A percentile compares a stretch with the other conserved stretches of the same genome.
Evolutionary conservation across 371 early-diverging fungal genomes (phyloP).

Genomic region (Circinella minor): DNA sequence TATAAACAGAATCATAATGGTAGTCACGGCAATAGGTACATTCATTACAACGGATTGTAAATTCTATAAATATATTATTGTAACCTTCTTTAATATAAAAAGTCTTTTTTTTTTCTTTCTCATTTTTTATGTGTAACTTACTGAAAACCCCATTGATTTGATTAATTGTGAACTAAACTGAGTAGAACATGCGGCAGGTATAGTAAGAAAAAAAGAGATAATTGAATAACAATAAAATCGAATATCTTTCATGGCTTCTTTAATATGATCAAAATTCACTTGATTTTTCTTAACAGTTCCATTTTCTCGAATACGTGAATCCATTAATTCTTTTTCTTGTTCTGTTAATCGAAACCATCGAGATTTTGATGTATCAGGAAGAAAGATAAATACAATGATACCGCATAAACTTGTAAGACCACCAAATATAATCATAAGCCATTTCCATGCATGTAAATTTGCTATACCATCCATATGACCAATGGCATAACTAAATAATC

Average conservation of each 20-base stretch:
- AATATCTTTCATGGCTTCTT: slow-evolving; percentile 34
- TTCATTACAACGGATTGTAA: neutral
- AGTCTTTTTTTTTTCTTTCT: no score
- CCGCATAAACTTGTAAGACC: slow-evolving; percentile 28
- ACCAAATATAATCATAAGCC: slow-evolving; percentile 30
- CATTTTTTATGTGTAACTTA: slow-evolving; percentile 10
- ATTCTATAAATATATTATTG: neutral
- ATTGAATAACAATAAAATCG: slow-evolving; percentile 35
- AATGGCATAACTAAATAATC: slow-evolving; percentile 58
- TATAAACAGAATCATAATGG: neutral
- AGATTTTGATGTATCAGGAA: slow-evolving; percentile 39
- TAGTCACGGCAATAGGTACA: neutral
- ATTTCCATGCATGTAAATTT: slow-evolving; percentile 23
- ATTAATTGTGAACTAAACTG: slow-evolving; percentile 35
- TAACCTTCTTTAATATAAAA: no score
- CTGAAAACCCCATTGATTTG: slow-evolving; percentile 36
- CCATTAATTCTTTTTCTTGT: slow-evolving; percentile 34
- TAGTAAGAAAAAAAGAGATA: slow-evolving; percentile 25
- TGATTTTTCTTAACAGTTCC: slow-evolving; percentile 12
- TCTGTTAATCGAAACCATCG: slow-evolving; percentile 28
- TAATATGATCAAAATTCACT: slow-evolving; percentile 32
- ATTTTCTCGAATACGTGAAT: slow-evolving; percentile 37
- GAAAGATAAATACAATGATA: slow-evolving; percentile 33
- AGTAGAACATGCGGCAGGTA: slow-evolving; percentile 35
- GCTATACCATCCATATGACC: slow-evolving; percentile 36